Evolutionary conservation across 192 early-diverging fungal species (phyloP).

Genomic region (Dispira simplex): DNA sequence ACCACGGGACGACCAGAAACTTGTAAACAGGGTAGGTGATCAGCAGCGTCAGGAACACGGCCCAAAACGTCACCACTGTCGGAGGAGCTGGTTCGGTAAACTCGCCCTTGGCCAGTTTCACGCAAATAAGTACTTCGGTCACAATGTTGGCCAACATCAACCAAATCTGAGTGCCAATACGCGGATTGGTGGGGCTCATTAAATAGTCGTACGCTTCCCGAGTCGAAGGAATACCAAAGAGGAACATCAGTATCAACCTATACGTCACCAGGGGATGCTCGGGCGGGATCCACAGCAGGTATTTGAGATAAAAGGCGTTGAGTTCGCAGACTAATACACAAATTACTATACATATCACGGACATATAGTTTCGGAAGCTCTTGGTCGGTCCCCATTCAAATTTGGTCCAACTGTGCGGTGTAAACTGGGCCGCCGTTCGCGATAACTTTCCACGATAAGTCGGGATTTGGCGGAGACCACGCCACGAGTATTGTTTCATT

Average conservation of each 20-base stretch:
- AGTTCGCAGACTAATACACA: constrained; percentile 49
- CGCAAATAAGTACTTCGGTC: constrained; percentile 79
- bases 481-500: constrained; percentile 94
- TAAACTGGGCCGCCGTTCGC: constrained; percentile 81
- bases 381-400: constrained; percentile 85
- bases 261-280: constrained; percentile 66
- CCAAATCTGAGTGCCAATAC: constrained; percentile 91
- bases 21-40: constrained; percentile 60
- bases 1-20: constrained; percentile 24
- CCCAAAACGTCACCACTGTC: constrained; percentile 60
- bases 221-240: constrained; percentile 71
- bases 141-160: constrained; percentile 69
- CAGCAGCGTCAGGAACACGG: constrained; percentile 35
- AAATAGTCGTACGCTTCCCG: constrained; percentile 89
- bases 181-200: constrained; percentile 57
- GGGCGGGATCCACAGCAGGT: constrained; percentile 81
- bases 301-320: constrained; percentile 92
- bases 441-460: constrained; percentile 75
- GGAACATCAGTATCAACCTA: constrained; percentile 64
- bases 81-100: constrained; percentile 66
- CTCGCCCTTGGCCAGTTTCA: constrained; percentile 81
- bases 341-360: constrained; percentile 55
- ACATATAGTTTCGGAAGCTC: constrained; percentile 75
- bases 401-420: constrained; percentile 85
- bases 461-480: constrained; percentile 72